Base-by-base conservation (phyloP, 306 rosid species). In the Cucumis melo region DNA sequence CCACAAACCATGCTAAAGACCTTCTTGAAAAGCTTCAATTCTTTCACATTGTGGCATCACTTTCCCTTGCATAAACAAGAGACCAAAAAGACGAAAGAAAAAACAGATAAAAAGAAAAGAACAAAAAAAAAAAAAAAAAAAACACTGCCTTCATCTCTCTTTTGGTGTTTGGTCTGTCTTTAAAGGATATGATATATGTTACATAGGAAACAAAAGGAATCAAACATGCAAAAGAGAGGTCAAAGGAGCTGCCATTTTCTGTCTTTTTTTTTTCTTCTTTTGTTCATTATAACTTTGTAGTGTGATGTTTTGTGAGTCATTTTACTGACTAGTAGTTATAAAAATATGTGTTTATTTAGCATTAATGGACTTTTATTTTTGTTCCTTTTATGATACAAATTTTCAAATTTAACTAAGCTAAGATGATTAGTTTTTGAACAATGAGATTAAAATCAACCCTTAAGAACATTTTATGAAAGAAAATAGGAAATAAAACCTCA, bases 21-120 rank as follows among this genome's bases (percentile, higher is more conserved):
- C 83, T 90, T 7, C 82, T 94, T 24, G 96, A 92, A 75, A 84
- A 92, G 55, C 85, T 94, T 5, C 97, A 94, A 78, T 94, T 94
- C 89, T 90, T 78, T 85, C 97, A 94, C 79, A 94, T 94, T 8
- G 95, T 94, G 57, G 99, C 99, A 0, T 92, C 99, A 41, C 97
- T 95, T 81, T 87, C 99, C 74, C 75, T 92, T 39, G 78, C 79
- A 56, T 79, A 23, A 53, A 78, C 32, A 65, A 17, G 5, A 50
- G 14, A 39, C 51, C 15, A 57, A 21, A 39, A 65, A 19, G 20
- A n/a, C n/a, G n/a, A 36, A 29, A 3, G 8, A 21, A 65, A 65
- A n/a, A 3, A 29, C n/a, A 29, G 6, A 24, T 27, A 12, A 23
- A 58, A 5, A 14, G 3, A 56, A 53, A 17, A 16, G 10, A 6